Evolutionary conservation across 768 basidiomycete genomes (phyloP).

Genomic region (Boletus eberwhitei): DNA sequence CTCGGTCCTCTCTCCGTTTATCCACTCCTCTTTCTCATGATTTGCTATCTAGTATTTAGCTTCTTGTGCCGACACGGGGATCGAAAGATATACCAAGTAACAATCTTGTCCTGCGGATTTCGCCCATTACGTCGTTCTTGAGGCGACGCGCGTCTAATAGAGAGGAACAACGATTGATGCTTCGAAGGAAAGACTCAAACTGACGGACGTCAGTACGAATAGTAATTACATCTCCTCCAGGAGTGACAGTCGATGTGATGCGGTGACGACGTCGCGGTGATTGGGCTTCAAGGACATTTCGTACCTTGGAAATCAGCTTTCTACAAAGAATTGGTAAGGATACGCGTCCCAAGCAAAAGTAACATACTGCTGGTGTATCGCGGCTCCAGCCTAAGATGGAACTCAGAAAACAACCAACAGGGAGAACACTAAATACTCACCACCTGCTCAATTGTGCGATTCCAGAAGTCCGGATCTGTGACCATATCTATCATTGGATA

Average conservation of each 20-base stretch:
- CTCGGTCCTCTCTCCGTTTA: conserved; percentile 81
- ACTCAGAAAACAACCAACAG: conserved; percentile 10
- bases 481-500: conserved; percentile 91
- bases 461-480: conserved; percentile 97
- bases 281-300: conserved; percentile 79
- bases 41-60: conserved; percentile 47
- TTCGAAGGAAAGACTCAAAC: conserved; percentile 88
- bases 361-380: conserved; percentile 62
- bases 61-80: background rate
- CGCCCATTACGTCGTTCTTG: conserved; percentile 90
- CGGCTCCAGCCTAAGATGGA: conserved; percentile 52
- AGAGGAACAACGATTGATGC: conserved; percentile 78
- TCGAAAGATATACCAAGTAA: conserved; percentile 52
- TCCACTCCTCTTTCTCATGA: conserved; percentile 87
- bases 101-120: conserved; percentile 77
- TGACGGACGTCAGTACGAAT: conserved; percentile 76
- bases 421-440: conserved; percentile 45
- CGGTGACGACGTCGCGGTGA: conserved; percentile 53
- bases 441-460: conserved; percentile 85
- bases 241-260: conserved; percentile 38
- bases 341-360: conserved; percentile 2
- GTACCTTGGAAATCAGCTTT: conserved; percentile 83
- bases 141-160: conserved; percentile 85
- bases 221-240: conserved; percentile 68
- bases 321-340: conserved; percentile 35